These are phyloP conservation scores for Cordia subcordata DNA, from an alignment of 257 asterid genomes.

Conservation along the genomic window DNA sequence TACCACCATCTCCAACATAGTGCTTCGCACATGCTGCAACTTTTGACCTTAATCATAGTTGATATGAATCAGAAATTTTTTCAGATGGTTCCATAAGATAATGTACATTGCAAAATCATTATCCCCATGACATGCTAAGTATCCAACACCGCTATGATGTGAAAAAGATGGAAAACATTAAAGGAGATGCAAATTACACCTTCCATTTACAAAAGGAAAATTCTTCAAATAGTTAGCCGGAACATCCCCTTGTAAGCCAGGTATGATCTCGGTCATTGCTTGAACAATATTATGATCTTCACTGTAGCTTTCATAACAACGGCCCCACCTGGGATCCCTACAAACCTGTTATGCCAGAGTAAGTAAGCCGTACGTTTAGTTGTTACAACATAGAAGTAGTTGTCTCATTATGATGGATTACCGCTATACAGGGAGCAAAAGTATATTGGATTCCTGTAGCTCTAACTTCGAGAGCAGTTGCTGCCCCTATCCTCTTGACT, in stretches of 20 bases:
- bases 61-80: neutral
- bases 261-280: conserved; percentile 73
- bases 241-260: conserved; percentile 87
- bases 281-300: conserved; percentile 78
- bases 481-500: conserved; percentile 58
- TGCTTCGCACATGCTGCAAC: conserved; percentile 71
- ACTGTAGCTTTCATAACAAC: conserved; percentile 88
- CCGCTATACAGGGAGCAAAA: conserved; percentile 61
- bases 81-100: neutral
- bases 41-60: conserved; percentile 40
- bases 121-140: no score
- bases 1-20: conserved; percentile 86
- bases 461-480: conserved; percentile 66
- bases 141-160: no score
- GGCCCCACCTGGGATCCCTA: conserved; percentile 95
- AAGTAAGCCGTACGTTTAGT: neutral
- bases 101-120: neutral
- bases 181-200: conserved; percentile 35
- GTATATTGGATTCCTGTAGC: conserved; percentile 59
- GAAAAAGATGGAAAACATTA: neutral
- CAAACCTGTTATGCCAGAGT: conserved; percentile 48
- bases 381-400: neutral
- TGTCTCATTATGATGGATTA: conserved; percentile 10
- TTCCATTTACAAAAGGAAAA: conserved; percentile 64
- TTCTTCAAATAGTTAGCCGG: conserved; percentile 47